Evolutionary conservation across 1,139 yeast genomes (phyloP).

Genomic region (Nakaseomyces bracarensis): DNA sequence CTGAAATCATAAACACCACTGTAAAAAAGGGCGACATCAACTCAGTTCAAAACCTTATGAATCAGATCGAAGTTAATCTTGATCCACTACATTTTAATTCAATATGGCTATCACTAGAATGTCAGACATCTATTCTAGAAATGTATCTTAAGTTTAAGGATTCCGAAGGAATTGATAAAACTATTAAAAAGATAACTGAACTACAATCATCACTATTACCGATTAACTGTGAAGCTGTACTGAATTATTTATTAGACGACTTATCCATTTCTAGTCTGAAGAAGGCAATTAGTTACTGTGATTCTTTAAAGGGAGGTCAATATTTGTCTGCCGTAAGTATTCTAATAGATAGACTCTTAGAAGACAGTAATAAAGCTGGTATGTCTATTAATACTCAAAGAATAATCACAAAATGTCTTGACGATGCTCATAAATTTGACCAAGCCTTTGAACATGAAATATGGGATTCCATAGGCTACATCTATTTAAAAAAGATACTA

Average conservation of each 20-base stretch:
- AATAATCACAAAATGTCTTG: slow-evolving; percentile 16
- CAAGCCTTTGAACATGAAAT: slow-evolving; percentile 16
- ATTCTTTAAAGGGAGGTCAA: not conserved
- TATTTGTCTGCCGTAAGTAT: not conserved
- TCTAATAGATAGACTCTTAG: not conserved
- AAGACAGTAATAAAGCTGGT: slow-evolving; percentile 1
- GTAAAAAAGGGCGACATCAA: slow-evolving; percentile 26
- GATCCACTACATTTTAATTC: slow-evolving; percentile 24
- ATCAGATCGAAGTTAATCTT: slow-evolving; percentile 20
- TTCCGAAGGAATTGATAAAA: slow-evolving; percentile 36
- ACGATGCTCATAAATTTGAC: slow-evolving; percentile 20
- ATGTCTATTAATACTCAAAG: slow-evolving; percentile 2
- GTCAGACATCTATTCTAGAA: slow-evolving; percentile 34
- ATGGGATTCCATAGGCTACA: slow-evolving; percentile 21
- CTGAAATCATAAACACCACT: slow-evolving; percentile 32
- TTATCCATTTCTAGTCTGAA: not conserved
- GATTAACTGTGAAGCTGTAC: not conserved
- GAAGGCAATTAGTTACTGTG: not conserved
- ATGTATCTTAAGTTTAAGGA: slow-evolving; percentile 37
- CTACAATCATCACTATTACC: slow-evolving; percentile 4
- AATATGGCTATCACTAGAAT: slow-evolving; percentile 18
- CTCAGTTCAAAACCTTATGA: slow-evolving; percentile 29
- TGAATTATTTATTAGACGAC: not conserved
- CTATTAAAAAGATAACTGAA: slow-evolving; percentile 31
- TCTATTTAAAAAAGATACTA: slow-evolving; percentile 18